phyloP scores from a whole-genome alignment of 306 rosid genomes.

The Delonix regia region DNA sequence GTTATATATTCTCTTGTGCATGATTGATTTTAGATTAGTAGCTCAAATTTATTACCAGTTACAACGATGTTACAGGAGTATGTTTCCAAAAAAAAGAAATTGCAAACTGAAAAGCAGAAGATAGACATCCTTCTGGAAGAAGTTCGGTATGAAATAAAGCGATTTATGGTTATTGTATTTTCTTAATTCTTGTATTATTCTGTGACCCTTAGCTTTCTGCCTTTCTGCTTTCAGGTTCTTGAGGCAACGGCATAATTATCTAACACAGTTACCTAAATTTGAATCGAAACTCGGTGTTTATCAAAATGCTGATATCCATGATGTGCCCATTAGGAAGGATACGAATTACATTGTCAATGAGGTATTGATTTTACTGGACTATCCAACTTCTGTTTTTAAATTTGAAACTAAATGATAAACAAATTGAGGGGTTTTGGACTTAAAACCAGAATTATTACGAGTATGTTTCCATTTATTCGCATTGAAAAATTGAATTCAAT shows the following conservation, averaged over 20 bases:
- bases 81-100: slow-evolving; percentile 56
- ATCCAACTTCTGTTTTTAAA: slow-evolving; percentile 6
- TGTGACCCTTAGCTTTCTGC: neutral
- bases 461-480: neutral
- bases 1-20: neutral
- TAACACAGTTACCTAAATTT: slow-evolving; percentile 34
- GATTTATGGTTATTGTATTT: neutral
- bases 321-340: slow-evolving; percentile 27
- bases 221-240: slow-evolving; percentile 57
- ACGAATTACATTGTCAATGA: slow-evolving; percentile 26
- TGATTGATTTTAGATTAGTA: neutral
- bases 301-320: slow-evolving; percentile 27
- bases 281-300: slow-evolving; percentile 26
- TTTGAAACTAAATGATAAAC: neutral
- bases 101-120: slow-evolving; percentile 36
- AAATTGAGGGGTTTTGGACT: neutral
- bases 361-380: slow-evolving; percentile 33
- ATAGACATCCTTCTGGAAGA: slow-evolving; percentile 52
- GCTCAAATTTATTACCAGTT: neutral
- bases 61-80: slow-evolving; percentile 47
- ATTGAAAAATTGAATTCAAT: neutral
- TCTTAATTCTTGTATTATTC: neutral
- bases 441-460: neutral
- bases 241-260: slow-evolving; percentile 46
- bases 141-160: slow-evolving; percentile 52